phyloP scores from a whole-genome alignment of 2,329 filamentous ascomycete species.

The Colletotrichum sp. region DNA sequence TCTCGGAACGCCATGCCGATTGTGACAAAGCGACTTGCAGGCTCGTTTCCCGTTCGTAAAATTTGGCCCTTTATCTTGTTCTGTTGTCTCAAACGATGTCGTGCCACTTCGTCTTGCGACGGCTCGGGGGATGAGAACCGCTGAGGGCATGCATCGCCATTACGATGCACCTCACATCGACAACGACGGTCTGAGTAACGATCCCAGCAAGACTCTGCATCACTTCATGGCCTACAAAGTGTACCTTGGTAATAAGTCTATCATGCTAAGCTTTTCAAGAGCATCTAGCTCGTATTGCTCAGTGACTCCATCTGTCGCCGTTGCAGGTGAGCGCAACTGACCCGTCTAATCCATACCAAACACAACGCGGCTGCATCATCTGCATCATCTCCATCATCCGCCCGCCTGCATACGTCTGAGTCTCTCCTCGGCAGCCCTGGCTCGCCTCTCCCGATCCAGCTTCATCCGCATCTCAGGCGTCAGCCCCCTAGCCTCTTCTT shows the following conservation, averaged over 20 bases:
- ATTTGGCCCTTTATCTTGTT: not conserved
- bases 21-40: not conserved
- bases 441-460: constrained; percentile 87
- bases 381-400: constrained; percentile 16
- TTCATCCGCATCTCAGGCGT: constrained; percentile 86
- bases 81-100: not conserved
- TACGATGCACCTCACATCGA: not conserved
- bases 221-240: not conserved
- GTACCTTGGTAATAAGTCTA: not conserved
- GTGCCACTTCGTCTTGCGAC: not conserved
- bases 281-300: not conserved
- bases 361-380: not conserved
- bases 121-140: not conserved
- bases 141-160: not conserved
- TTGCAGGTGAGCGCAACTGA: not conserved
- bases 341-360: not conserved
- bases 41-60: not conserved
- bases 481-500: constrained; percentile 84
- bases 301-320: not conserved
- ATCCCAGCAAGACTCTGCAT: not conserved
- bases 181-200: not conserved
- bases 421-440: constrained; percentile 89
- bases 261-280: not conserved
- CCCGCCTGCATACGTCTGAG: constrained; percentile 69
- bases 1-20: not conserved